Base-by-base conservation (phyloP, 345 rosid species). In the Aquilaria malaccensis region DNA sequence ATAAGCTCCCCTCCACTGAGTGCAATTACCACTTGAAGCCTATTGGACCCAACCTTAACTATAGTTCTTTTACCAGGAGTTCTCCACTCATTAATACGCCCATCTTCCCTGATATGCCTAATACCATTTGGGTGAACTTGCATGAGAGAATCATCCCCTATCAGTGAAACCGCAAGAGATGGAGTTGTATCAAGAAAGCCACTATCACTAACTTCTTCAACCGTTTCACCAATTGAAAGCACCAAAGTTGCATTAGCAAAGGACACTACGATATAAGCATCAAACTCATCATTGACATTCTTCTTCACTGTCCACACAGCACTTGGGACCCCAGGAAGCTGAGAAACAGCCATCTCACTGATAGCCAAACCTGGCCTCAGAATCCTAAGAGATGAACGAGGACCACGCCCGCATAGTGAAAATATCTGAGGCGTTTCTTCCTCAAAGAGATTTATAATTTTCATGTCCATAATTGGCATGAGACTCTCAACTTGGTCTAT, bases 231-330 rank as follows among this genome's bases (percentile, higher is more conserved):
- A 63, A 94, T 94, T 2, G 99, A 94, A 72, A 94, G 97, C 71
- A 94, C 99, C 31, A 94, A 83, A 15, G 99, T 94, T 11, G 96
- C 97, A 83, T 86, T 94, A 65, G 84, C 84, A 65, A 94, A 94
- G 43, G 99, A 94, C 72, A 94, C 99, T 29, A 94, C 97, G 61
- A 94, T 94, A 63, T 90, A 94, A 0, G 99, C 99, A 76, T 94
- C 99, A 72, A 94, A 94, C 67, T 85, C 99, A 77, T 94, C 99
- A 63, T 67, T 83, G 43, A 74, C 74, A 63, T 80, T 94, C 84
- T 90, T 94, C 69, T 88, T 94, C 72, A 94, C 99, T 9, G 99
- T 94, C 99, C 99, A 94, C 50, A 90, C 97, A 32, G 99, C 99
- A 86, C 95, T 94, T 3, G 99, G 99, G 56, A 90, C 83, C 62